Conservation (phyloP, 352 stramenopile genomes). For the Globisporangium megalacanthum region DNA sequence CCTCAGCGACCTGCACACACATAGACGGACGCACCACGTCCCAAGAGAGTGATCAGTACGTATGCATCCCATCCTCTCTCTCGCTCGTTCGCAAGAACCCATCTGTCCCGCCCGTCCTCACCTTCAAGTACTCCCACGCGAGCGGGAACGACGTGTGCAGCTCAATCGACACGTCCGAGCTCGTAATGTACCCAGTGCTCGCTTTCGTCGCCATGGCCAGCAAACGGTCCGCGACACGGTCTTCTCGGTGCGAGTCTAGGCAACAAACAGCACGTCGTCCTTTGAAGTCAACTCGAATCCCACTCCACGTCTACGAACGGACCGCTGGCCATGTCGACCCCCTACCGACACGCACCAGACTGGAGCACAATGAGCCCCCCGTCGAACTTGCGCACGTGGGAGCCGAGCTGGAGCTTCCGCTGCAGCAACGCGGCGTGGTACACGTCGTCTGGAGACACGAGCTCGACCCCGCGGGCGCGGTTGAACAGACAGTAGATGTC, state of each 20-base stretch:
- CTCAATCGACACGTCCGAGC: constrained; percentile 86
- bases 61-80: neutral
- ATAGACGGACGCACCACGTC: neutral
- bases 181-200: constrained; percentile 79
- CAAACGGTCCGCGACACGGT: constrained; percentile 66
- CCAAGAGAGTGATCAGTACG: neutral
- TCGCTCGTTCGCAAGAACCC: no score
- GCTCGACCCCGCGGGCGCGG: constrained; percentile 93
- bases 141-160: constrained; percentile 93
- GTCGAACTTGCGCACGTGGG: constrained; percentile 91
- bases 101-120: constrained; percentile 10
- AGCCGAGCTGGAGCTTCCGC: constrained; percentile 83
- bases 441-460: constrained; percentile 97
- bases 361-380: constrained; percentile 93
- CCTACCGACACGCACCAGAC: constrained; percentile 31
- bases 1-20: constrained; percentile 80
- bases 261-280: neutral
- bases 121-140: constrained; percentile 94
- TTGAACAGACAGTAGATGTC: constrained; percentile 99
- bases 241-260: constrained; percentile 80
- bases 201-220: constrained; percentile 73
- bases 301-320: no score
- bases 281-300: no score
- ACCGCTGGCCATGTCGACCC: no score
- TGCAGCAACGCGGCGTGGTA: constrained; percentile 87